Percentiles rank a stretch among this genome's conserved stretches.
Evolutionary conservation across 257 asterid species (phyloP).

Genomic region (Scutellaria minor): DNA sequence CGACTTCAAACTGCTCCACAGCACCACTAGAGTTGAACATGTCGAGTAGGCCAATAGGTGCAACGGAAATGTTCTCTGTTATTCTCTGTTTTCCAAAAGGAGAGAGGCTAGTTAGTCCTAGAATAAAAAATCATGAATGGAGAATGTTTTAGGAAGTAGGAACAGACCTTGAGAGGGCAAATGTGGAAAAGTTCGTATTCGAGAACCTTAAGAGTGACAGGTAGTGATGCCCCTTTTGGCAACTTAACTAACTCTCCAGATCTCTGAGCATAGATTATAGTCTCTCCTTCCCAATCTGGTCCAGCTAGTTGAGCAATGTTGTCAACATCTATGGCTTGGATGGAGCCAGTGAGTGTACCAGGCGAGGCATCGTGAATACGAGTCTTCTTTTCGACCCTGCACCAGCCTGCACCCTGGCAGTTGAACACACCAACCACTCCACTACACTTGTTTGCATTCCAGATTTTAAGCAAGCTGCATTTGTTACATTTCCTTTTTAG

Average conservation of each 20-base stretch:
- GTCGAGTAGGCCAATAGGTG: slow-evolving; percentile 88
- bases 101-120: slow-evolving; percentile 19
- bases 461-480: slow-evolving; percentile 86
- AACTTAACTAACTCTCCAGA: slow-evolving; percentile 63
- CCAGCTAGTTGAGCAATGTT: slow-evolving; percentile 69
- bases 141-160: not conserved
- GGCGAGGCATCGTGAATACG: slow-evolving; percentile 91
- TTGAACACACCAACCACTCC: slow-evolving; percentile 88
- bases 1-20: slow-evolving; percentile 63
- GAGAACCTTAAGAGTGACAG: slow-evolving; percentile 81
- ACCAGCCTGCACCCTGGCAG: slow-evolving; percentile 98
- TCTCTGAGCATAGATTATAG: slow-evolving; percentile 64
- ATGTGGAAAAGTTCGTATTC: slow-evolving; percentile 91
- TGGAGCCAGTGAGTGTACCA: slow-evolving; percentile 76
- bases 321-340: slow-evolving; percentile 72
- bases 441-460: slow-evolving; percentile 77
- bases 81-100: slow-evolving; percentile 53
- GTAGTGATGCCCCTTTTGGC: slow-evolving; percentile 77
- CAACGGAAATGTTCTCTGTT: slow-evolving; percentile 52
- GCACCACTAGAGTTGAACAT: slow-evolving; percentile 95
- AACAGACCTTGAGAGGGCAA: slow-evolving; percentile 80
- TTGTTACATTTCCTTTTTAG: slow-evolving; percentile 31
- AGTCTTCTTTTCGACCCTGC: slow-evolving; percentile 78
- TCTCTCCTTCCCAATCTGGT: slow-evolving; percentile 79
- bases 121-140: not conserved